Conservation (phyloP, 2,329 filamentous ascomycete genomes). For the Fusarium verticillioides region DNA sequence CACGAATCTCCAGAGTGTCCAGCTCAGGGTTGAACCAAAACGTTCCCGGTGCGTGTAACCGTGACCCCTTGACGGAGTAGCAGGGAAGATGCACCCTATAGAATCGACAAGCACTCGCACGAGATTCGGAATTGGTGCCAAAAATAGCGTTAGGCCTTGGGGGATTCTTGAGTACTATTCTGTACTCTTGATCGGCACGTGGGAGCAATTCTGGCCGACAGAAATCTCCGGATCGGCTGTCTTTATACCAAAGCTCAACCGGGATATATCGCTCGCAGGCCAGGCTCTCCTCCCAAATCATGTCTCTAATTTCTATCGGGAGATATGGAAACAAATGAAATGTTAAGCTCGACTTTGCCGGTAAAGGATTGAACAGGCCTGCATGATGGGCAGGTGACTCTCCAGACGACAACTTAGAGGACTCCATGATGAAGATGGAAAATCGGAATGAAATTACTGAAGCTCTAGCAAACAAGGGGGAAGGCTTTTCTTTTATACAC, state of each 20-base stretch:
- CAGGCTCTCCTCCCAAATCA: not conserved
- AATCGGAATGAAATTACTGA: too few species aligned
- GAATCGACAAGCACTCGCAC: not conserved
- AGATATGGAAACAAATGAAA: not conserved
- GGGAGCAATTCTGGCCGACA: accelerated
- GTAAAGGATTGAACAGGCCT: not conserved
- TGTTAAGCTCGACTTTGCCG: not conserved
- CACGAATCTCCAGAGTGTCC: not conserved
- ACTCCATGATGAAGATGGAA: not conserved
- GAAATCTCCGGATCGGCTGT: accelerated
- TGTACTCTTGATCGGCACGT: not conserved
- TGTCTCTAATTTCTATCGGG: not conserved
- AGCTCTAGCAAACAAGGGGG: accelerated
- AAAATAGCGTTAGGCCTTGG: not conserved
- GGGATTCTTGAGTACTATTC: not conserved
- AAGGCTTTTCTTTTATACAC: too few species aligned
- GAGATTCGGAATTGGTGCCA: not conserved
- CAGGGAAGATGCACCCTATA: not conserved
- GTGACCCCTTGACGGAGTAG: not conserved
- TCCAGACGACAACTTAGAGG: too few species aligned
- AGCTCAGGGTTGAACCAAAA: not conserved
- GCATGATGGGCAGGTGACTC: too few species aligned
- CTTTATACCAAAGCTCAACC: not conserved
- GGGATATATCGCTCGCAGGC: not conserved
- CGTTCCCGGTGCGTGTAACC: not conserved